Base-by-base conservation (phyloP, 2,329 filamentous ascomycete genomes). In the Beauveria sp. region DNA sequence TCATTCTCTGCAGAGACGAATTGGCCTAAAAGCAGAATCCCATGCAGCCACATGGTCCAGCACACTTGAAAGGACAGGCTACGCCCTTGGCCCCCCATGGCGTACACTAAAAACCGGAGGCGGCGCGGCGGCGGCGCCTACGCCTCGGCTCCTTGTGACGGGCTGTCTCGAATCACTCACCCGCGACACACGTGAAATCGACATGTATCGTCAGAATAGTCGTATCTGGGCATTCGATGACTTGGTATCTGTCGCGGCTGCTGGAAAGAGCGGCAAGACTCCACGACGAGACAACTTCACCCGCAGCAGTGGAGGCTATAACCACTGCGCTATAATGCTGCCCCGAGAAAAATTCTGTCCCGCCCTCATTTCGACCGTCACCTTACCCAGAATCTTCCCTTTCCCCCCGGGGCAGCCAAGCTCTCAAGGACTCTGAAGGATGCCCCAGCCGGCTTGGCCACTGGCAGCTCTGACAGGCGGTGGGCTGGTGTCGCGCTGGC, bases 91-190 rank as follows among this genome's bases (percentile, higher is more conserved):
- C 14, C 46, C 53, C 24, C 4, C n/a, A 51, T 44, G 48, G 48
- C 57, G 40, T 48, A 30, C 43, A 60, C 48, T 46, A 60, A 54
- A 58, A n/a, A 20, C n/a, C 41, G 40, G 26, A 40, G 54, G 54
- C 40, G 26, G 53, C 55, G 44, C 50, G 18, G 37, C 37, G n/a
- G 41, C 57, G 40, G 50, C 47, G 28, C 5, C 5, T 40, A 26
- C 53, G 52, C 59, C 59, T 61, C 59, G 59, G 59, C 53, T 61
- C 22, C 59, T 61, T 61, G 53, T 61, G 52, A 61, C 34, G 44
- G 6, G 6, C 10, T 54, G 40, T 46, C 50, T 26, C 26, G 28
- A 30, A 41, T 28, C 41, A 40, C 28, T 24, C 20, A 34, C 9
- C 9, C n/a, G 48, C 18, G n/a, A 46, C 26, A 22, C 59, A 61